These are phyloP conservation scores for Trichoderma sp. DNA, from an alignment of 2,329 filamentous ascomycete species.

Conservation along the genomic window DNA sequence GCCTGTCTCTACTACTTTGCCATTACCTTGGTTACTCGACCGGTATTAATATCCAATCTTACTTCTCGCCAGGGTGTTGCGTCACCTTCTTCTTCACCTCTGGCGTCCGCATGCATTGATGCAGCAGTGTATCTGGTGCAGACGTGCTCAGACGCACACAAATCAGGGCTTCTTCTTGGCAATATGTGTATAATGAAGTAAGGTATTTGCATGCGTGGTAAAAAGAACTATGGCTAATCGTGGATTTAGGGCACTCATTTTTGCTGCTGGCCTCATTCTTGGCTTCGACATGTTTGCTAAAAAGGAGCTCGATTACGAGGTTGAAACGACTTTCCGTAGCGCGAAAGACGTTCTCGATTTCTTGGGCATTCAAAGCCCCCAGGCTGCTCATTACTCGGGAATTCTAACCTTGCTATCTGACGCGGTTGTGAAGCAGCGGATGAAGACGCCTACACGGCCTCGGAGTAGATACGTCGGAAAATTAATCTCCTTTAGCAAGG, in stretches of 20 bases:
- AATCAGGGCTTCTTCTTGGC: constrained; percentile 46
- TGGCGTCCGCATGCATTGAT: constrained; percentile 57
- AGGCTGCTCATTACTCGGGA: constrained; percentile 59
- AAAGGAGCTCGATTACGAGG: constrained; percentile 45
- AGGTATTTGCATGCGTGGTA: constrained; percentile 25
- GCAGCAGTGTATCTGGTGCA: constrained; percentile 58
- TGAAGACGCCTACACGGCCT: constrained; percentile 29
- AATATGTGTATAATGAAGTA: constrained; percentile 64
- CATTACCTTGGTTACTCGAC: constrained; percentile 58
- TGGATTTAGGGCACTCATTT: constrained; percentile 50
- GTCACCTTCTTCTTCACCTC: constrained; percentile 35
- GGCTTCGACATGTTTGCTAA: constrained; percentile 59
- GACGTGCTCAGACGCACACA: constrained; percentile 52
- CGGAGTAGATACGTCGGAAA: constrained; percentile 35
- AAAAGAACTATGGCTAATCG: background rate
- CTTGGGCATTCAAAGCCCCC: constrained; percentile 52
- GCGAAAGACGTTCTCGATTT: constrained; percentile 52
- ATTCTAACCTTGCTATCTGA: constrained; percentile 52
- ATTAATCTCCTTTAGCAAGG: constrained; percentile 31
- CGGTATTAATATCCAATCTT: constrained; percentile 55
- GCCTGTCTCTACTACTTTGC: constrained; percentile 61
- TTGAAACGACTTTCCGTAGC: constrained; percentile 52
- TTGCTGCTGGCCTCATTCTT: constrained; percentile 58
- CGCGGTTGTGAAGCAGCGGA: constrained; percentile 46
- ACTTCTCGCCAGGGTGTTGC: constrained; percentile 40